Evolutionary conservation across 768 basidiomycete species (phyloP), one percentile per base, ranked within the genome.

Genomic region (Phylloporus sp.): DNA sequence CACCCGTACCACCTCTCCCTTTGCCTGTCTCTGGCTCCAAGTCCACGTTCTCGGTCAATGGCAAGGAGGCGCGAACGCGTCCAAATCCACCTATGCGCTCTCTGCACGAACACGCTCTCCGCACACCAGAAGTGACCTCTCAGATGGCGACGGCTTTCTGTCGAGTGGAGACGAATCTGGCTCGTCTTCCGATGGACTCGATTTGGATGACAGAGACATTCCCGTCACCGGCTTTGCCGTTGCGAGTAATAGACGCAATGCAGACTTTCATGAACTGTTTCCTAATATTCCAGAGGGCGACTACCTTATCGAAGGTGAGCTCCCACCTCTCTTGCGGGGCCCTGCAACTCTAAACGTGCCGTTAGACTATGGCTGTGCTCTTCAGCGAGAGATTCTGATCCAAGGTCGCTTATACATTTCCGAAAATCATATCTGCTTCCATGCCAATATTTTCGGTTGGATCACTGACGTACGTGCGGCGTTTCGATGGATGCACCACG

Each of bases 391-490:
- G 68, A 98, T 98, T 59, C 76, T 97, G 27, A 88, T 98, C 38
- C 97, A 98, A 76, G 97, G 97, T 5, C 79, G 97, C 11, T 67
- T 99, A 50, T 97, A 97, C 70, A 91, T 98, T 22, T 98, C 97
- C 7, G 95, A 99, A 72, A 97, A 98, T 71, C 95, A 97, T 65
- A 81, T 97, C n/a, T 98, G 93, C 73, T 99, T 98, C 76, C 91
- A 99, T 61, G 95, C 97, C 38, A 98, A 98, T 65, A 97, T 98
- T 39, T 95, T 98, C 70, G 95, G 97, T 38, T 98, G 95, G 97
- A 88, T 97, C 44, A 98, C 95, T 26, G 86, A 95, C 65, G 95
- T 95, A 69, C 69, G 94, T 76, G 0, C 31, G 12, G 27, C 42
- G 40, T 27, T 24, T 10, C 50, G 24, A 23, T 20, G 4, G 26